phyloP scores from a whole-genome alignment of 805 yeast species.

The Yarrowia sp. region DNA sequence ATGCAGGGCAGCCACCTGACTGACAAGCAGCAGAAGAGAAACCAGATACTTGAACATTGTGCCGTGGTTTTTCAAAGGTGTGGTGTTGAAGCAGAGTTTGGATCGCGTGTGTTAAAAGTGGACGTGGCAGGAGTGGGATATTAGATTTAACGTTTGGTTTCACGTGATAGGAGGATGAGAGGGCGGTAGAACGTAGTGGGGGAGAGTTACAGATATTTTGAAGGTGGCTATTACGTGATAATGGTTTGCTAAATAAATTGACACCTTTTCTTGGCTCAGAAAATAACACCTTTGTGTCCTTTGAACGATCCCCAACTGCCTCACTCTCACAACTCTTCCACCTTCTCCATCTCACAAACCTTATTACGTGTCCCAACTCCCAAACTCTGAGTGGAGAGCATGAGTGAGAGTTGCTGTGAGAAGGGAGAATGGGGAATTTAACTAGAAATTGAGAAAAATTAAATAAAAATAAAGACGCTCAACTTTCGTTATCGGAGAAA shows the following conservation, averaged over 20 bases:
- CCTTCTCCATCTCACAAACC: neutral
- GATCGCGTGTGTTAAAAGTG: constrained; percentile 14
- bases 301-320: neutral
- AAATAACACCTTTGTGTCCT: neutral
- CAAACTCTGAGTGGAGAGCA: neutral
- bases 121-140: constrained; percentile 20
- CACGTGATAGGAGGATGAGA: neutral
- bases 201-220: neutral
- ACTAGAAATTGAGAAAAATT: too few relatives aligned
- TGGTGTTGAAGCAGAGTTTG: constrained; percentile 7
- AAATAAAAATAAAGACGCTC: too few relatives aligned
- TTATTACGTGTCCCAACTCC: constrained; percentile 7
- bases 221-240: neutral
- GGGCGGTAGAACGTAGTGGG: neutral
- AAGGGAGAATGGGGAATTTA: too few relatives aligned
- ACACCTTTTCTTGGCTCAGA: neutral
- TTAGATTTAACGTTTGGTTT: neutral
- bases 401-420: neutral
- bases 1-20: constrained; percentile 55
- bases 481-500: too few relatives aligned
- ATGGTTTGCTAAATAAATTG: neutral
- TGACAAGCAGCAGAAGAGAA: constrained; percentile 29
- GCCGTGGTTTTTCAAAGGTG: constrained; percentile 1
- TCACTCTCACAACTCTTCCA: neutral
- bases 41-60: constrained; percentile 26